Base-by-base conservation (phyloP, 2,329 filamentous ascomycete genomes). In the Diaporthe eres region DNA sequence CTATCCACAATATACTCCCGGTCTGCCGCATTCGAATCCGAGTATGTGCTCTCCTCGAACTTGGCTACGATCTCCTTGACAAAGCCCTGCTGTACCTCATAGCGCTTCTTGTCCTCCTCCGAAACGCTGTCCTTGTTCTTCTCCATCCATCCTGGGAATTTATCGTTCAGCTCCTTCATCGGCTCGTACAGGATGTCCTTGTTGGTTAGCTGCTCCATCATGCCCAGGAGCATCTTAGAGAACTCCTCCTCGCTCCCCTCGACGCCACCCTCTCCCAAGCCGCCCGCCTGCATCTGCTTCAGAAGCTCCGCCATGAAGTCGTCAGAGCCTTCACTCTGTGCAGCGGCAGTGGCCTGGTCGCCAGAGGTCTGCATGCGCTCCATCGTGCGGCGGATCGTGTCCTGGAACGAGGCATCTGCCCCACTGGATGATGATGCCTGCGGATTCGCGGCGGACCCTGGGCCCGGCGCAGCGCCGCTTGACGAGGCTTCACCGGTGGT, bases 161-260 rank as follows among this genome's bases (percentile, higher is more conserved):
- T 98, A 72, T 95, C 93, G 83, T 98, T 87, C 65, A 99, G 87
- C 85, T 99, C 97, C 87, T 98, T 98, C 95, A 99, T 98, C 3
- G 97, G 97, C 86, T 99, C 96, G 83, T 98, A 98, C 70, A 99
- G 86, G 78, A 99, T 98, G 80, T 98, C 97, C 87, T 98, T 98
- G 85, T 98, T 98, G 4, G 97, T 98, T 78, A 99, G 89, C 84
- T 99, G 96, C 86, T 98, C 95, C 96, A 99, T 98, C 95, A 98
- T 98, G 72, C 94, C 94, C 89, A 98, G 92, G 76, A 99, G 90
- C 92, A 98, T 95, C 86, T 98, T 96, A 75, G 95, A 95, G 81
- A 98, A 94, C 80, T 98, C 95, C 80, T 97, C 95, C 74, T 98
- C 95, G 76, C 87, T 87, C 19, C 87, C 88, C 47, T 87, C 88